These are phyloP conservation scores for Dryas octopetala DNA, from an alignment of 306 rosid species.

Conservation along the genomic window DNA sequence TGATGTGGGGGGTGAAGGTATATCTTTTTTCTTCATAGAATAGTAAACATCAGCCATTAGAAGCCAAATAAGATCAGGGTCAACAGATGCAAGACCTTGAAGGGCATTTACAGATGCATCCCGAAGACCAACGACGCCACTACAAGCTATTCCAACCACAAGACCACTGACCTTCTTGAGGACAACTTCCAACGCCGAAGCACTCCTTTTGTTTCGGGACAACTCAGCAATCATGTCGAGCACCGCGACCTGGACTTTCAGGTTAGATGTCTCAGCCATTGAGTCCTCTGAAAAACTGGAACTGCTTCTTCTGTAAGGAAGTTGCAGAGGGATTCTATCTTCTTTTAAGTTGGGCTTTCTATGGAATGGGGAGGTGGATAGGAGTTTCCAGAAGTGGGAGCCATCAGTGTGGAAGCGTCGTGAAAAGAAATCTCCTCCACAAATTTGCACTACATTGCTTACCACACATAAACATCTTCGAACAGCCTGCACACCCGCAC, in stretches of 20 bases:
- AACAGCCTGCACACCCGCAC: slow-evolving; percentile 47
- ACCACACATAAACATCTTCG: slow-evolving; percentile 65
- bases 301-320: slow-evolving; percentile 70
- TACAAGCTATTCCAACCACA: slow-evolving; percentile 81
- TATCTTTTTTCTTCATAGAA: slow-evolving; percentile 44
- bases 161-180: slow-evolving; percentile 75
- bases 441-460: slow-evolving; percentile 56
- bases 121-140: slow-evolving; percentile 70
- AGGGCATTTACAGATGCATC: slow-evolving; percentile 80
- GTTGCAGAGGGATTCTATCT: slow-evolving; percentile 59
- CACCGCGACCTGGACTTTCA: slow-evolving; percentile 81
- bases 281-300: slow-evolving; percentile 50
- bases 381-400: slow-evolving; percentile 75
- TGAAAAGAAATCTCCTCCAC: slow-evolving; percentile 87
- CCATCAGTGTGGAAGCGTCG: slow-evolving; percentile 84
- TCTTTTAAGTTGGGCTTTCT: slow-evolving; percentile 47
- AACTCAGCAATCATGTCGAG: slow-evolving; percentile 84
- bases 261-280: slow-evolving; percentile 66
- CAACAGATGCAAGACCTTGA: slow-evolving; percentile 71
- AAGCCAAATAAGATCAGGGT: slow-evolving; percentile 95
- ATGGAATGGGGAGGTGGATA: slow-evolving; percentile 62
- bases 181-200: slow-evolving; percentile 68
- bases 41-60: slow-evolving; percentile 83
- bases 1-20: slow-evolving; percentile 47
- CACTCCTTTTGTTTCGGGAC: slow-evolving; percentile 54